A percentile compares a stretch with the other conserved stretches of the same genome.
phyloP scores from a whole-genome alignment of 2,329 filamentous ascomycete genomes.

The Aspergillus glaucus region DNA sequence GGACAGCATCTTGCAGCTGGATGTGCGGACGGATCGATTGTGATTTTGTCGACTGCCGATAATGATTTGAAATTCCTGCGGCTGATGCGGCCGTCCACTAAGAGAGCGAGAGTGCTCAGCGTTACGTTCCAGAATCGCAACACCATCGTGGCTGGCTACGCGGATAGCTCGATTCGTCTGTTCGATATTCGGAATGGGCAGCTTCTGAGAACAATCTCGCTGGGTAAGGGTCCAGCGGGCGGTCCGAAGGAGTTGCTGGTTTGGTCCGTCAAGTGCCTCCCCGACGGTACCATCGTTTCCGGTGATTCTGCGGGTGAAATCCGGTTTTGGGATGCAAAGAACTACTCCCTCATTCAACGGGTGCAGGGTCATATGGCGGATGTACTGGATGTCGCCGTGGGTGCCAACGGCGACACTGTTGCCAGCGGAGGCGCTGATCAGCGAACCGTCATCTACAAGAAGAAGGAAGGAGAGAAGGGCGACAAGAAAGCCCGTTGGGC shows the following conservation, averaged over 20 bases:
- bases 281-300: slow-evolving; percentile 84
- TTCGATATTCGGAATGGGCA: slow-evolving; percentile 78
- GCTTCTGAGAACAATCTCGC: slow-evolving; percentile 72
- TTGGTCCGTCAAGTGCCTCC: slow-evolving; percentile 85
- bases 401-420: slow-evolving; percentile 71
- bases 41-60: slow-evolving; percentile 80
- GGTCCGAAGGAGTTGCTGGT: slow-evolving; percentile 81
- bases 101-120: slow-evolving; percentile 83
- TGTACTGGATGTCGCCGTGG: slow-evolving; percentile 78
- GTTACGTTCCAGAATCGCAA: slow-evolving; percentile 82
- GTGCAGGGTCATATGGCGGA: slow-evolving; percentile 85
- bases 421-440: slow-evolving; percentile 90
- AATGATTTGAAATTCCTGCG: slow-evolving; percentile 74
- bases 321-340: slow-evolving; percentile 88
- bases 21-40: slow-evolving; percentile 84
- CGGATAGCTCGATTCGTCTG: slow-evolving; percentile 89
- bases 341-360: slow-evolving; percentile 79
- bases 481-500: slow-evolving; percentile 64
- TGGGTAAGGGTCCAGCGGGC: slow-evolving; percentile 70
- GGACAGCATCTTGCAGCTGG: slow-evolving; percentile 71
- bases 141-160: slow-evolving; percentile 81
- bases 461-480: slow-evolving; percentile 44
- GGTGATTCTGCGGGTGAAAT: slow-evolving; percentile 93
- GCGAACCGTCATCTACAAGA: slow-evolving; percentile 75
- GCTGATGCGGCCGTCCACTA: slow-evolving; percentile 69